A percentile compares a stretch with the other conserved stretches of the same genome.
Evolutionary conservation across 139 green algal species (phyloP).

Genomic region (Yamagishiella unicocca): DNA sequence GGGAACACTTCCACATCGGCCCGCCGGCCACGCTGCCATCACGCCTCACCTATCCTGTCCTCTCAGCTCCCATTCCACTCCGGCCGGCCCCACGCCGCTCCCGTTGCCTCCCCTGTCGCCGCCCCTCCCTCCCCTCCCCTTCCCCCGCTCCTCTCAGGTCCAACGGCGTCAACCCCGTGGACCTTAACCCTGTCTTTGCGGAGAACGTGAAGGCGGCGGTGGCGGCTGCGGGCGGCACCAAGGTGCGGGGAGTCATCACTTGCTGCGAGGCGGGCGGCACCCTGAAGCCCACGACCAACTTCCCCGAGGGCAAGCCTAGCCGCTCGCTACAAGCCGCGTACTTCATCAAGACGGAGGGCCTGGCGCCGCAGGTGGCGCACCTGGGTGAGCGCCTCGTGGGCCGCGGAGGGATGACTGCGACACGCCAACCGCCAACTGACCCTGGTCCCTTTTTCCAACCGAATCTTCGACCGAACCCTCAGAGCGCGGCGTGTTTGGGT

Average conservation of each 20-base stretch:
- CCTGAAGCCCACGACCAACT: slow-evolving; percentile 62
- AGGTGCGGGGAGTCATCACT: slow-evolving; percentile 51
- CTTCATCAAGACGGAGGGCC: slow-evolving; percentile 18
- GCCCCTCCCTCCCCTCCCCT: background rate
- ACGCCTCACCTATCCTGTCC: too few relatives aligned
- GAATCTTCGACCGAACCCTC: background rate
- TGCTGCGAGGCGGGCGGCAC: slow-evolving; percentile 67
- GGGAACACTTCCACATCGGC: too few relatives aligned
- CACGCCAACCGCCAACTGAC: too few relatives aligned
- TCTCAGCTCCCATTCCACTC: too few relatives aligned
- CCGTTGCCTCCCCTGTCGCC: too few relatives aligned
- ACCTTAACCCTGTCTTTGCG: slow-evolving; percentile 59
- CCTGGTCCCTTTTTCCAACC: background rate
- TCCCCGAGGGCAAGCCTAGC: slow-evolving; percentile 64
- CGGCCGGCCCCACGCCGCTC: too few relatives aligned
- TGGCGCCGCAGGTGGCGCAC: slow-evolving; percentile 33
- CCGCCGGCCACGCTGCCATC: too few relatives aligned
- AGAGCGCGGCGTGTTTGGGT: slow-evolving; percentile 54
- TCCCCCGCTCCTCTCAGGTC: slow-evolving; percentile 3
- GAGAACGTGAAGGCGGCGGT: slow-evolving; percentile 48
- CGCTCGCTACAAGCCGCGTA: slow-evolving; percentile 63
- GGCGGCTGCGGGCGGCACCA: background rate
- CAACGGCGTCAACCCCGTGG: slow-evolving; percentile 63
- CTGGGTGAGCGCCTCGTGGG: slow-evolving; percentile 22
- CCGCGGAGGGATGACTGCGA: too few relatives aligned